phyloP scores from a whole-genome alignment of 345 rosid genomes.

The Gossypium rotundifolium region DNA sequence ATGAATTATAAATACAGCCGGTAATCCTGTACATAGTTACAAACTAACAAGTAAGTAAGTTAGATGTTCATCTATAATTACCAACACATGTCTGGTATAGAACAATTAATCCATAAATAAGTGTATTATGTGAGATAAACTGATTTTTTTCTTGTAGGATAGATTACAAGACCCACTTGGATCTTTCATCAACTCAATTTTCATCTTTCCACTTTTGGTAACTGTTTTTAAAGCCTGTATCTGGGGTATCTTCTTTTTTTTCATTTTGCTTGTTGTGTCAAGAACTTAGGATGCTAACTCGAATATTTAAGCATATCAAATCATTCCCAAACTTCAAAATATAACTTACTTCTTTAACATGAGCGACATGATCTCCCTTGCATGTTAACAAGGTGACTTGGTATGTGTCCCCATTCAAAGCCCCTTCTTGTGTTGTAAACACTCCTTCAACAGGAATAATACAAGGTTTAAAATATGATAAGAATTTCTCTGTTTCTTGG shows the following conservation, averaged over 20 bases:
- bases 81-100: not conserved
- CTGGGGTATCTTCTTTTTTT: not conserved
- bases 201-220: not conserved
- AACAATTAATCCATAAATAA: not conserved
- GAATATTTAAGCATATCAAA: not conserved
- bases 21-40: not conserved
- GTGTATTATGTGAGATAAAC: not conserved
- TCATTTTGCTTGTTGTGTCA: not conserved
- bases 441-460: conserved; percentile 73
- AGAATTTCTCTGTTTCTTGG: conserved; percentile 68
- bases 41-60: not conserved
- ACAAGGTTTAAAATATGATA: conserved; percentile 85
- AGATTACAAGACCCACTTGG: not conserved
- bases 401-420: conserved; percentile 33
- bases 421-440: conserved; percentile 32
- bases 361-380: conserved; percentile 79
- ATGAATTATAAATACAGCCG: not conserved
- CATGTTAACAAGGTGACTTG: conserved; percentile 46
- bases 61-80: not conserved
- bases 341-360: conserved; percentile 69
- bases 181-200: not conserved
- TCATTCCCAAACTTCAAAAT: conserved; percentile 12
- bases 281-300: not conserved
- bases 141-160: not conserved
- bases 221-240: not conserved